A percentile compares a stretch with the other conserved stretches of the same genome.
Conservation (phyloP, 768 basidiomycete species). For the Suillus clintonianus region DNA sequence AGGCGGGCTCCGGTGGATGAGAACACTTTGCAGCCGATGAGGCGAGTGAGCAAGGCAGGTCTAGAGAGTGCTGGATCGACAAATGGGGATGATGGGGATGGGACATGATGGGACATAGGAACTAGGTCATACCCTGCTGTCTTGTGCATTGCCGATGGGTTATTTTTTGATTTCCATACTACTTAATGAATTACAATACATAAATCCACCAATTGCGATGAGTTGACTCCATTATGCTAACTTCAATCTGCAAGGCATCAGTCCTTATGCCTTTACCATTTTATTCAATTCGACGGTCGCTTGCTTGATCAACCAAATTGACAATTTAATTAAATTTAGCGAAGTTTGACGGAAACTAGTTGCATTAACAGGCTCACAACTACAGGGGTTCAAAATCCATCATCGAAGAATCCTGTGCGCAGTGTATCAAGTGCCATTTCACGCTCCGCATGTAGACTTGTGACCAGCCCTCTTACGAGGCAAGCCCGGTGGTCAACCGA, state of each 20-base stretch:
- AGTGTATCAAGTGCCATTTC: too few species aligned
- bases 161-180: background rate
- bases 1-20: conserved; percentile 87
- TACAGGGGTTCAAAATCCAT: background rate
- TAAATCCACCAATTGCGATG: background rate
- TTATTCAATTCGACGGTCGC: too few species aligned
- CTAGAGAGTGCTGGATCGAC: conserved; percentile 64
- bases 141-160: background rate
- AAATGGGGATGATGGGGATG: background rate
- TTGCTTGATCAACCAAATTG: too few species aligned
- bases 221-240: background rate
- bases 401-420: background rate
- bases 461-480: too few species aligned
- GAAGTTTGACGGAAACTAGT: background rate
- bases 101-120: background rate
- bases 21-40: conserved; percentile 83
- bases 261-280: too few species aligned
- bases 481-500: too few species aligned
- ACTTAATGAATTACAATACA: background rate
- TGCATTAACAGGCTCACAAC: background rate
- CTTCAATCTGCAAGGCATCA: background rate
- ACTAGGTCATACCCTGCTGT: background rate
- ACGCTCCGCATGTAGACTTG: too few species aligned
- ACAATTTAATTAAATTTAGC: too few species aligned
- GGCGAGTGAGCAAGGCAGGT: conserved; percentile 92